Evolutionary conservation across 306 rosid species (phyloP).

Genomic region (Erythrophleum fordii): DNA sequence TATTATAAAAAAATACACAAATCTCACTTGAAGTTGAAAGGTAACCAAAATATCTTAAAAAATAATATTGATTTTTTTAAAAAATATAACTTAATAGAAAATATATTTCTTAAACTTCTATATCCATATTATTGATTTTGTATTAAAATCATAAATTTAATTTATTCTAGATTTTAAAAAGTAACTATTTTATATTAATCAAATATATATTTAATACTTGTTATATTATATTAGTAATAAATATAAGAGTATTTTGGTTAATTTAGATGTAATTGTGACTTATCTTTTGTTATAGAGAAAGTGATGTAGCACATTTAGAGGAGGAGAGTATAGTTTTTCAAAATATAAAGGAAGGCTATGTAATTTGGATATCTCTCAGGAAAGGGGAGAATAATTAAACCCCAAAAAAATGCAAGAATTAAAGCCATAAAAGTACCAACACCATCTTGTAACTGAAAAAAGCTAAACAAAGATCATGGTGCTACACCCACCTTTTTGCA

Average conservation of each 20-base stretch:
- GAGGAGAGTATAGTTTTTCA: neutral
- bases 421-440: neutral
- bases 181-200: neutral
- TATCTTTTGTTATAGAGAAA: neutral
- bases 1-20: too few species aligned
- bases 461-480: slow-evolving; percentile 26
- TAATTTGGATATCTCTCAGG: neutral
- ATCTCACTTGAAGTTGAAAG: too few species aligned
- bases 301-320: neutral
- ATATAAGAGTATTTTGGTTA: neutral
- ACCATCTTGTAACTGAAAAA: slow-evolving; percentile 13
- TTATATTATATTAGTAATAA: neutral
- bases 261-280: neutral
- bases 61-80: neutral
- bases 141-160: neutral
- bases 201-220: neutral
- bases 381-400: neutral
- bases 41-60: neutral
- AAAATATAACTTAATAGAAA: neutral
- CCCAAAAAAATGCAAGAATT: neutral
- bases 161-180: neutral
- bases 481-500: slow-evolving; percentile 32
- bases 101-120: neutral
- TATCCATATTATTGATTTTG: neutral
- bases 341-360: neutral